Evolutionary conservation across 2,329 filamentous ascomycete genomes (phyloP).

Genomic region (Trichoderma endophyticum): DNA sequence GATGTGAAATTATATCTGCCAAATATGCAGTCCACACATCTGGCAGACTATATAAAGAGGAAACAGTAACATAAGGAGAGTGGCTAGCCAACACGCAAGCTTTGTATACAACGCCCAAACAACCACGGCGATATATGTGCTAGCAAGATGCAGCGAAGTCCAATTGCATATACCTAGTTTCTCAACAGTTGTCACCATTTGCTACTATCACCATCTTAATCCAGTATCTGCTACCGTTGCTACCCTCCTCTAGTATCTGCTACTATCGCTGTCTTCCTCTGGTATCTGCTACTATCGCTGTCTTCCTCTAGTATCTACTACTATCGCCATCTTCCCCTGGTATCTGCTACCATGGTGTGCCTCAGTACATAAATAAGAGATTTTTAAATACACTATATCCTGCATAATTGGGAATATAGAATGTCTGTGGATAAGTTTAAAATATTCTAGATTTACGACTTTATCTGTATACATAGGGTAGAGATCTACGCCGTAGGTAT

Average conservation of each 20-base stretch:
- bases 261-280: not conserved
- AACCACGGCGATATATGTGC: not conserved
- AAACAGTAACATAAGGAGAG: not conserved
- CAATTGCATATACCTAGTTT: not conserved
- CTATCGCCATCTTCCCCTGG: not conserved
- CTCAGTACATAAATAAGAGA: no score
- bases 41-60: not conserved
- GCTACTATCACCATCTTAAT: fast-evolving
- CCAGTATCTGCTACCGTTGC: not conserved
- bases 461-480: no score
- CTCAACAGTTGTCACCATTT: not conserved
- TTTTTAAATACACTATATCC: no score
- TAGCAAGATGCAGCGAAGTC: not conserved
- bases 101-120: not conserved
- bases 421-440: no score
- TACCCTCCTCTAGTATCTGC: not conserved
- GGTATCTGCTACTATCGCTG: not conserved
- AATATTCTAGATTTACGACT: no score
- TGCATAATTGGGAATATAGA: no score
- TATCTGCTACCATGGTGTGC: not conserved
- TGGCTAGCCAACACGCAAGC: fast-evolving
- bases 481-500: no score
- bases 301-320: not conserved
- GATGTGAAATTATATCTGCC: not conserved
- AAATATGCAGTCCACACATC: not conserved